Evolutionary conservation across 106 monocot species (phyloP), one percentile per base, ranked within the genome.

Genomic region (Triglochin maritima): DNA sequence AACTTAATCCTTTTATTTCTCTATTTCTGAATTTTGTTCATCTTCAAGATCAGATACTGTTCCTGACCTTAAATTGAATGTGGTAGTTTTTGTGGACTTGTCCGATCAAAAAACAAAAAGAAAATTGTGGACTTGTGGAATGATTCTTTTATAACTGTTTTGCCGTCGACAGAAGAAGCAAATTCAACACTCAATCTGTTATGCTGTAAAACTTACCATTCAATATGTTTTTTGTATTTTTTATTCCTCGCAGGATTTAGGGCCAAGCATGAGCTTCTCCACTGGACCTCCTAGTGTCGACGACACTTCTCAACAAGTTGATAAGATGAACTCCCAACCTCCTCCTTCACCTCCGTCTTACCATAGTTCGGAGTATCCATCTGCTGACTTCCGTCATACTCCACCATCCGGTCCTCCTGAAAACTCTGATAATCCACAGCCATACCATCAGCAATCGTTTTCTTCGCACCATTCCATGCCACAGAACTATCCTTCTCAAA

Each of bases 181-280:
- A 46, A 10, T 64, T 15, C 8, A 45, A 52, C 7, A 52, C 52
- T 52, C 14, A 4, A 13, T 43, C 64, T 63, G 4, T 63, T 46
- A 64, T 47, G n/a, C 44, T 64, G 14, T 9, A 7, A 64, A 14
- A 63, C 9, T 2, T 64, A 11, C 47, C 11, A 9, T 63, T 10
- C n/a, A 50, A 29, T n/a, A 17, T 8, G 51, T n/a, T 9, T 51
- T 56, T 46, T 10, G 64, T 6, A 7, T 65, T 7, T 46, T 64
- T 57, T 4, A n/a, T 55, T 16, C 29, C 43, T 69, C n/a, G 62
- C 81, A 86, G 85, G 81, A 83, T 63, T 64, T 80, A 5, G 64
- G 68, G 48, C 81, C 64, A 72, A 83, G 69, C 46, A 75, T 72
- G 41, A 88, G 74, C 69, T 78, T 84, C 68, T 49, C 60, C 52